Evolutionary conservation across 441 rosid species (phyloP).

Genomic region (Jatropha podagrica): DNA sequence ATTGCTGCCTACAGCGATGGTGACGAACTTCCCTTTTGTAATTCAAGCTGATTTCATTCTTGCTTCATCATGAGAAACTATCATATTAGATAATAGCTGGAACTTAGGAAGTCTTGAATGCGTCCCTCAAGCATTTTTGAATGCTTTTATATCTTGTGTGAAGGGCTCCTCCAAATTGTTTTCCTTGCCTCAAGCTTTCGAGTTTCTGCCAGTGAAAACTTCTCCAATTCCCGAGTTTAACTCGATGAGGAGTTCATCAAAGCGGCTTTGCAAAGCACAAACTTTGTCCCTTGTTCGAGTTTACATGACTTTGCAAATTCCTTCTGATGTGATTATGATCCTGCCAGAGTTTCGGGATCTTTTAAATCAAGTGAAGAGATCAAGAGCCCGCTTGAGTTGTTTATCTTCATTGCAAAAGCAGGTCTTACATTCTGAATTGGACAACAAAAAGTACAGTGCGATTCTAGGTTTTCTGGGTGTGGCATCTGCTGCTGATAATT

Average conservation of each 20-base stretch:
- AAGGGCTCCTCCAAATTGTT: neutral
- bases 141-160: neutral
- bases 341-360: neutral
- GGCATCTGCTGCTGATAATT: neutral
- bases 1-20: slow-evolving; percentile 4
- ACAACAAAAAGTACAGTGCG: neutral
- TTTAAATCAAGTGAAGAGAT: neutral
- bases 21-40: slow-evolving; percentile 1
- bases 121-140: neutral
- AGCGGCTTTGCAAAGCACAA: neutral
- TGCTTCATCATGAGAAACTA: slow-evolving; percentile 12
- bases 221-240: neutral
- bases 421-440: neutral
- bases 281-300: neutral
- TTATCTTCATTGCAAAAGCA: neutral
- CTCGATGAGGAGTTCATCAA: neutral
- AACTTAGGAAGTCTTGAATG: slow-evolving; percentile 17
- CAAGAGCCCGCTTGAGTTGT: neutral
- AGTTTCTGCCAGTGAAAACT: neutral
- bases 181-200: neutral
- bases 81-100: slow-evolving; percentile 13
- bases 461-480: slow-evolving; percentile 5
- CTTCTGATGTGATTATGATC: neutral
- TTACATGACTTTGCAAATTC: neutral
- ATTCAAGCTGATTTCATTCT: slow-evolving; percentile 22